Conservation (phyloP, 140 eudicot species). For the Senecio squalidus region DNA sequence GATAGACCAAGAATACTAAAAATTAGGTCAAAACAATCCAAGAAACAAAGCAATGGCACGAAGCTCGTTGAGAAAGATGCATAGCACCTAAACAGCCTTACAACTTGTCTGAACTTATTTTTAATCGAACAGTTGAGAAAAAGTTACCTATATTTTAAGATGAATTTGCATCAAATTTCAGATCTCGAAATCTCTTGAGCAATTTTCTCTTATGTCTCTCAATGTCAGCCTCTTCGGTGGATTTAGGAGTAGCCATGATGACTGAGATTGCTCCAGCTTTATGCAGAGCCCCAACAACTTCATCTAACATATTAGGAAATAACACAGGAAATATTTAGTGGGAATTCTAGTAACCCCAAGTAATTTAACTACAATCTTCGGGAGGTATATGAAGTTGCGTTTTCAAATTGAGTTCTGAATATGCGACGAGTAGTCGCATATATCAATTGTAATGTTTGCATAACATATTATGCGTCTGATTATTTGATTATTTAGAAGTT, state of each 20-base stretch:
- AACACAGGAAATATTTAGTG: background rate
- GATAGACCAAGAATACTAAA: no score
- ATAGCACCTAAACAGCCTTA: background rate
- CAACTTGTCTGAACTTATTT: no score
- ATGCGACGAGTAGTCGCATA: no score
- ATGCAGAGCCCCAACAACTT: slow-evolving; percentile 59
- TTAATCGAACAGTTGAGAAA: background rate
- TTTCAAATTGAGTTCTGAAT: no score
- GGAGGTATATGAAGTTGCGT: background rate
- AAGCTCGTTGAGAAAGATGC: background rate
- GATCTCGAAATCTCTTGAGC: slow-evolving; percentile 52
- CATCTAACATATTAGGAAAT: slow-evolving; percentile 36
- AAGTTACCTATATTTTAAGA: slow-evolving; percentile 15
- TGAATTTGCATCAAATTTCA: slow-evolving; percentile 27
- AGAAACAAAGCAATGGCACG: background rate
- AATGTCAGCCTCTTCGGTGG: slow-evolving; percentile 52
- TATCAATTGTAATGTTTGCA: no score
- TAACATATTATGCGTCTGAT: no score
- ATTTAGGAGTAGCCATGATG: slow-evolving; percentile 53
- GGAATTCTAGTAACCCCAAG: no score
- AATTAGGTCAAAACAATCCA: background rate
- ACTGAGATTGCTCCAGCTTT: slow-evolving; percentile 65
- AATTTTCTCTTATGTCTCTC: slow-evolving; percentile 48
- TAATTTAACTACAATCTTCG: background rate
- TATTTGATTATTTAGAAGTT: no score